Evolutionary conservation across 2,329 filamentous ascomycete species (phyloP).

Genomic region (Stemphylium lycopersici): DNA sequence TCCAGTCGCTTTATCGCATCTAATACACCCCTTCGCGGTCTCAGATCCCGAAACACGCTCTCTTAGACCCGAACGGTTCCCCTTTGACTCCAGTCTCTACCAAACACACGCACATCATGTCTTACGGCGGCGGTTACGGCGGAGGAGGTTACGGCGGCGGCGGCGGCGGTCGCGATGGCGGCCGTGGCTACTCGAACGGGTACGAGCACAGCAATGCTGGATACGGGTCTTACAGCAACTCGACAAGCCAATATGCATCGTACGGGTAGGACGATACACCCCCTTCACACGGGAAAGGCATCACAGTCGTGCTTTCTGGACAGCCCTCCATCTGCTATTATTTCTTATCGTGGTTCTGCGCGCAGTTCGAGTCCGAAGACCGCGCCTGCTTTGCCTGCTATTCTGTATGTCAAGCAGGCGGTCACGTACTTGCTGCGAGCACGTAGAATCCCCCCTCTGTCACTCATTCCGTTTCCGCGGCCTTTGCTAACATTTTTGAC

Average conservation of each 20-base stretch:
- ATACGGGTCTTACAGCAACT: constrained; percentile 53
- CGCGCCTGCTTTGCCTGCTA: constrained; percentile 28
- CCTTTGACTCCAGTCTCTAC: constrained; percentile 44
- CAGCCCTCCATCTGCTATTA: constrained; percentile 38
- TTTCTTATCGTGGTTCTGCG: constrained; percentile 38
- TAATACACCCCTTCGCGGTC: constrained; percentile 19
- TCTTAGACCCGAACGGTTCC: constrained; percentile 20
- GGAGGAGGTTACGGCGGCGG: constrained; percentile 57
- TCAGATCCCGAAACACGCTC: constrained; percentile 28
- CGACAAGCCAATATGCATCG: constrained; percentile 53
- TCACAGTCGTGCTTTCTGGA: constrained; percentile 45
- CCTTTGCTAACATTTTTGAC: constrained; percentile 38
- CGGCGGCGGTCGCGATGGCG: constrained; percentile 54
- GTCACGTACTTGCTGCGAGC: constrained; percentile 36
- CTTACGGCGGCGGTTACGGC: constrained; percentile 63
- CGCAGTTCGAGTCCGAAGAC: constrained; percentile 36
- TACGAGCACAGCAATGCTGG: constrained; percentile 54
- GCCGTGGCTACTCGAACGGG: constrained; percentile 61
- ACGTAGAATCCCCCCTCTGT: constrained; percentile 38
- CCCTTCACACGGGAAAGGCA: constrained; percentile 49
- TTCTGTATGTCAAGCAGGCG: constrained; percentile 26
- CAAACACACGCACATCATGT: constrained; percentile 61
- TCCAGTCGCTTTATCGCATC: constrained; percentile 31
- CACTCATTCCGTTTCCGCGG: constrained; percentile 10
- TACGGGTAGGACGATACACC: constrained; percentile 51